Evolutionary conservation across 1,139 yeast genomes (phyloP), one percentile per base, ranked within the genome.

Genomic region (Geotrichum cucujoidarum): DNA sequence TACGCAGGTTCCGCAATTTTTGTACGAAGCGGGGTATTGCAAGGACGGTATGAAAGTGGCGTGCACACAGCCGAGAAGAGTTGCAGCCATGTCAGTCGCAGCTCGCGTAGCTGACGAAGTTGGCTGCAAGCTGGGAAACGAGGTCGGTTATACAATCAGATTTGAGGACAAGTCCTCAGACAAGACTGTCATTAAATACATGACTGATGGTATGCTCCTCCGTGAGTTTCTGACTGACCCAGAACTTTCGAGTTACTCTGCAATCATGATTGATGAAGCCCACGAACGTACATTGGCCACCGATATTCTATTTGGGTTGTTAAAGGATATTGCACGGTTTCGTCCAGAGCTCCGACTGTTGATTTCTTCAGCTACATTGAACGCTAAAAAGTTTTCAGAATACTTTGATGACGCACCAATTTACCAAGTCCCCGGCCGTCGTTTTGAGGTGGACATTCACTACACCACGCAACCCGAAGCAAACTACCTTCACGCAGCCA

Each of bases 201-300:
- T 90, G 78, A 92, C 98, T 0, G 97, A 92, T 65, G 97, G 97
- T 73, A 89, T 88, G 86, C 71, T 92, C 8, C 65, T 92, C 24
- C 71, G 97, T 52, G 97, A 92, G 66, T 84, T 89, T 60, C 66
- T 89, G 44, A 74, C 76, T 1, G 96, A 90, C 58, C 89, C 95
- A 0, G 77, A 75, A 40, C 68, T 90, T 4, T 68, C 77, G 0
- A 68, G 70, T 3, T 90, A 89, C 61, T 79, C 92, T 1, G 95
- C 86, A 0, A 70, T 92, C 48, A 88, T 92, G 84, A 85, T 92
- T 55, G 98, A 92, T 67, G 98, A 92, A 67, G 97, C 98, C 0
- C 98, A 92, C 62, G 98, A 92, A 64, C 75, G 98, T 50, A 90
- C 97, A 0, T 68, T 90, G 24, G 82, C 87, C n/a, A 90, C 97